A percentile compares a stretch with the other conserved stretches of the same genome.
These are phyloP conservation scores for Phalaenopsis aphrodite DNA, from an alignment of 106 monocot genomes.

Conservation along the genomic window DNA sequence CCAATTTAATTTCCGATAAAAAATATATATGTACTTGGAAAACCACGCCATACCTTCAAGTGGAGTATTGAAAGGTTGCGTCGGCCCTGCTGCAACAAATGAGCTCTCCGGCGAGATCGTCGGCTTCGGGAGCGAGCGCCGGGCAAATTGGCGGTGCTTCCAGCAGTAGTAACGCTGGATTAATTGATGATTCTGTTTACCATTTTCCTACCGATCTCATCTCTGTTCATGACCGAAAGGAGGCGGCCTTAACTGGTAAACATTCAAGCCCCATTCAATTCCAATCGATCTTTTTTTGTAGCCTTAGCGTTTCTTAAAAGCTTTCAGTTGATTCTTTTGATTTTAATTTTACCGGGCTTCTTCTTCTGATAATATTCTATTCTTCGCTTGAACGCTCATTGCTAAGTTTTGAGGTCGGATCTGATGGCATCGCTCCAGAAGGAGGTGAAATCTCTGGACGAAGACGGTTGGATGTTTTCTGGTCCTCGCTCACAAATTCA, in stretches of 20 bases:
- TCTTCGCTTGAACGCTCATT: not conserved
- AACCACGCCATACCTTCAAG: too few relatives aligned
- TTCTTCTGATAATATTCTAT: not conserved
- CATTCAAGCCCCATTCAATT: not conserved
- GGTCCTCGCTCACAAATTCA: conserved; percentile 81
- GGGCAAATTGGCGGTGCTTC: conserved; percentile 40
- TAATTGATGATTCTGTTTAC: conserved; percentile 37
- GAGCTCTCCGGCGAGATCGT: conserved; percentile 92
- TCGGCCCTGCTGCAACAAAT: conserved; percentile 8
- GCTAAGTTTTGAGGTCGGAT: conserved; percentile 62
- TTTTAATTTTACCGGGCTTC: not conserved
- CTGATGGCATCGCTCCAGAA: conserved; percentile 64
- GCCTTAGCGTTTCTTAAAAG: not conserved
- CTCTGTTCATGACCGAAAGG: conserved; percentile 66
- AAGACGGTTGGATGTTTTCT: conserved; percentile 80
- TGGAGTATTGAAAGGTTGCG: too few relatives aligned
- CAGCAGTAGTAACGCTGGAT: conserved; percentile 23
- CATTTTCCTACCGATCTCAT: conserved; percentile 53
- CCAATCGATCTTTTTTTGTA: not conserved
- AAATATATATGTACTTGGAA: too few relatives aligned
- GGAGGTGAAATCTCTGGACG: conserved; percentile 84
- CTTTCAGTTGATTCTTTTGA: not conserved
- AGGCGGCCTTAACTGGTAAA: conserved; percentile 67
- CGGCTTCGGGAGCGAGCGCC: conserved; percentile 61
- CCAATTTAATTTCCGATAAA: too few relatives aligned